These are phyloP conservation scores for Scleroderma bovista DNA, from an alignment of 768 basidiomycete genomes.

Conservation along the genomic window DNA sequence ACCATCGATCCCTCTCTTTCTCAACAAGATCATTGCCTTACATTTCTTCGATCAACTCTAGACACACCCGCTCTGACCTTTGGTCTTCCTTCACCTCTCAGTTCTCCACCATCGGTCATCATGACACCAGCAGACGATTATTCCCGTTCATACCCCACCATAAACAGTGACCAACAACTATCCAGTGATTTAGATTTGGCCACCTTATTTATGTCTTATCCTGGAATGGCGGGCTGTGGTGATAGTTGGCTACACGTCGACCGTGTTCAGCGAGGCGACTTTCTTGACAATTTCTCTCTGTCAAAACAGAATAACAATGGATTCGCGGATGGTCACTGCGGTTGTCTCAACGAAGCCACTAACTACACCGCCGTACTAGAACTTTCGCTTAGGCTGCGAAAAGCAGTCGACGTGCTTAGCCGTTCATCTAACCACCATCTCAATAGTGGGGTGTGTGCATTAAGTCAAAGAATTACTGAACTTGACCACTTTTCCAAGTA, in stretches of 20 bases:
- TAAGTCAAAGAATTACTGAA: slow-evolving; percentile 43
- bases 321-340: slow-evolving; percentile 40
- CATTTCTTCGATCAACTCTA: slow-evolving; percentile 14
- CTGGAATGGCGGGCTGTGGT: slow-evolving; percentile 15
- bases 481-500: slow-evolving; percentile 52
- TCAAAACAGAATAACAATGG: slow-evolving; percentile 11
- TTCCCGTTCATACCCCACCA: slow-evolving; percentile 26
- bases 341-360: slow-evolving; percentile 49
- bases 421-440: slow-evolving; percentile 38
- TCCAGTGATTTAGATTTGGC: slow-evolving; percentile 38
- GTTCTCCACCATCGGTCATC: slow-evolving; percentile 29
- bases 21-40: slow-evolving; percentile 26
- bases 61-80: slow-evolving; percentile 14
- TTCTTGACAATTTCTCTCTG: slow-evolving; percentile 5
- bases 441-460: slow-evolving; percentile 25
- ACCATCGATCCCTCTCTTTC: background rate
- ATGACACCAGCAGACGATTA: slow-evolving; percentile 45
- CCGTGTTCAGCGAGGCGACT: slow-evolving; percentile 1
- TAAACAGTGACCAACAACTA: slow-evolving; percentile 19
- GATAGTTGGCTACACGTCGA: slow-evolving; percentile 10
- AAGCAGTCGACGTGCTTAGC: slow-evolving; percentile 51
- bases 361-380: slow-evolving; percentile 59
- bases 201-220: slow-evolving; percentile 36
- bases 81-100: slow-evolving; percentile 18
- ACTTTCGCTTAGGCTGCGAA: slow-evolving; percentile 57